Conservation (phyloP, 108 stramenopile genomes). For the Conticribra guillardii region DNA sequence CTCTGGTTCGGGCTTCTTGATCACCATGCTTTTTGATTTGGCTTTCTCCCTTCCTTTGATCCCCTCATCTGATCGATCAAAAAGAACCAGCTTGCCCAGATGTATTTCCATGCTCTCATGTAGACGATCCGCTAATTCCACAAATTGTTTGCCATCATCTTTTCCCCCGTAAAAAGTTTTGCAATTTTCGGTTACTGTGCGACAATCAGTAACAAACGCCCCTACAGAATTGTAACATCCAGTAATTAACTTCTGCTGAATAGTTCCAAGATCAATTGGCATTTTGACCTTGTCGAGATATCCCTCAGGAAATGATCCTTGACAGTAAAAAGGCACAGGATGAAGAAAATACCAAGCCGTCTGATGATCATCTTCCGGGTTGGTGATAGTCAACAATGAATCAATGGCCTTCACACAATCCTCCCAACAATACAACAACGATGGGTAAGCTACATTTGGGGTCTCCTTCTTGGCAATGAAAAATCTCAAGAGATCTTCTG, state of each 20-base stretch:
- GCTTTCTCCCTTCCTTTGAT: conserved; percentile 40
- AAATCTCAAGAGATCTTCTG: conserved; percentile 67
- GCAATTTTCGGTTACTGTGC: conserved; percentile 73
- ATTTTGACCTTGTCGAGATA: conserved; percentile 68
- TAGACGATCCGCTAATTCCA: conserved; percentile 74
- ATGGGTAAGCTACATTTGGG: conserved; percentile 63
- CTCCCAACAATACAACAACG: conserved; percentile 82
- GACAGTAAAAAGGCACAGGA: conserved; percentile 72
- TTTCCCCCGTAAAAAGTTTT: conserved; percentile 61
- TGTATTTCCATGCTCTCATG: conserved; percentile 58
- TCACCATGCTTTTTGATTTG: conserved; percentile 23
- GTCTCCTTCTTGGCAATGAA: conserved; percentile 68
- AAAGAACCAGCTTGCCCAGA: conserved; percentile 54
- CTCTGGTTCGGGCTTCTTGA: conserved; percentile 64
- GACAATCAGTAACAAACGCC: conserved; percentile 75
- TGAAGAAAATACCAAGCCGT: conserved; percentile 82
- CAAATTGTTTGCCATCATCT: conserved; percentile 58
- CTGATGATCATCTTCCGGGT: conserved; percentile 68
- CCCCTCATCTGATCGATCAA: conserved; percentile 62
- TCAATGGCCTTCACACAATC: conserved; percentile 69
- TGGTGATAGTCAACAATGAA: conserved; percentile 63
- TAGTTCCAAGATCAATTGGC: conserved; percentile 83
- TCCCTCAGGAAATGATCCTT: conserved; percentile 64
- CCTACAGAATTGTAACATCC: conserved; percentile 62
- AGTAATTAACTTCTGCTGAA: conserved; percentile 69